phyloP scores from a whole-genome alignment of 305 asterid genomes.

The Fraxinus nigra region DNA sequence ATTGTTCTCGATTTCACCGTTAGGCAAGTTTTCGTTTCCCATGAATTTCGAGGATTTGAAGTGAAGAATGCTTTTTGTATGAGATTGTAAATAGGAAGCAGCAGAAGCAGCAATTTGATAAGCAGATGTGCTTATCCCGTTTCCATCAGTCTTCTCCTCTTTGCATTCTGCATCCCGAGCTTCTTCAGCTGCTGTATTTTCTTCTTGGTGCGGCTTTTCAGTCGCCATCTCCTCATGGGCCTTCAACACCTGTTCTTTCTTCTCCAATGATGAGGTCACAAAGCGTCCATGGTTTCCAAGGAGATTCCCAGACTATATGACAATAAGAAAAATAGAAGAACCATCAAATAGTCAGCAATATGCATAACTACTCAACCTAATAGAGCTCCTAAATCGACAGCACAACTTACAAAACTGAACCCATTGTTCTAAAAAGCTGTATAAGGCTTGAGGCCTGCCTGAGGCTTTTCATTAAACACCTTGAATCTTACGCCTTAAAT shows the following conservation, averaged over 20 bases:
- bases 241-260: conserved; percentile 60
- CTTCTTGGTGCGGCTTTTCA: conserved; percentile 33
- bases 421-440: neutral
- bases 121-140: conserved; percentile 55
- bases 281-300: conserved; percentile 51
- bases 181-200: conserved; percentile 25
- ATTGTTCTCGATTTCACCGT: neutral
- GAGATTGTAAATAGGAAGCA: conserved; percentile 86
- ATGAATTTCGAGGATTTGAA: conserved; percentile 43
- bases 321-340: neutral
- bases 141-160: conserved; percentile 32
- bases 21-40: conserved; percentile 21
- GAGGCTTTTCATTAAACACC: neutral
- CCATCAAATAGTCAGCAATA: neutral
- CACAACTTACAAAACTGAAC: neutral
- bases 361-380: neutral
- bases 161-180: conserved; percentile 20
- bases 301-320: conserved; percentile 65
- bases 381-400: neutral
- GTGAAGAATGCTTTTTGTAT: conserved; percentile 66
- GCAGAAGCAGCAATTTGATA: conserved; percentile 91
- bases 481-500: neutral
- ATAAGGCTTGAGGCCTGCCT: neutral
- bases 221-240: conserved; percentile 44
- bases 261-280: conserved; percentile 82